Base-by-base conservation (phyloP, 2,329 filamentous ascomycete species). In the Arthrobotrys sphaeroides region DNA sequence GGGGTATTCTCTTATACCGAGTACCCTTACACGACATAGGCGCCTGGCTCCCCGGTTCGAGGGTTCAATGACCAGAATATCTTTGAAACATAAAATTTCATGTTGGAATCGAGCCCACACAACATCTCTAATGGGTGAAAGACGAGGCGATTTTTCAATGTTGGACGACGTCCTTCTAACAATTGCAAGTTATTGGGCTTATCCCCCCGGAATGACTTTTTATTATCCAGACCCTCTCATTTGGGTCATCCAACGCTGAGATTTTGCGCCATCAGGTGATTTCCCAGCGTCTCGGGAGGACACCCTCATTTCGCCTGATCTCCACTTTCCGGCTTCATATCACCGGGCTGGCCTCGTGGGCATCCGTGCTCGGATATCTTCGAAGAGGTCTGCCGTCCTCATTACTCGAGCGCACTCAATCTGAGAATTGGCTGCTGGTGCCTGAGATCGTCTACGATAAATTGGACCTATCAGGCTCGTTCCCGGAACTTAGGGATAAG, bases 241-340 rank as follows among this genome's bases (percentile, higher is more conserved):
- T 62, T 47, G 43, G 49, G 49, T 59, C 62, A 55, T 55, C 55
- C 53, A 31, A 38, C 36, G 53, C 47, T 38, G 55, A 57, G 36
- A 43, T 75, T 75, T 74, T 75, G 64, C 72, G 72, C 72, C 64
- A 75, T 75, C 72, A 75, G 61, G 61, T 75, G 72, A 75, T 75
- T 75, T 69, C 72, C n/a, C 72, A 53, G 43, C 64, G 72, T 75
- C 42, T 68, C 31, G 72, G 72, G 72, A 75, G 57, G 57, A 68
- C 72, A 75, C 72, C 72, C 72, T 75, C 72, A 75, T 75, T 65
- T 75, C 62, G 53, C 49, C 22, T 22, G 40, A 18, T 61, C 55
- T 59, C 72, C 64, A 69, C 64, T 64, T 55, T 67, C 36, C 43
- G 26, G 60, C 59, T 42, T 66, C 28, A 51, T 36, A 40, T 70